Evolutionary conservation across 1,139 yeast genomes (phyloP).

Genomic region (Pichia sp.): DNA sequence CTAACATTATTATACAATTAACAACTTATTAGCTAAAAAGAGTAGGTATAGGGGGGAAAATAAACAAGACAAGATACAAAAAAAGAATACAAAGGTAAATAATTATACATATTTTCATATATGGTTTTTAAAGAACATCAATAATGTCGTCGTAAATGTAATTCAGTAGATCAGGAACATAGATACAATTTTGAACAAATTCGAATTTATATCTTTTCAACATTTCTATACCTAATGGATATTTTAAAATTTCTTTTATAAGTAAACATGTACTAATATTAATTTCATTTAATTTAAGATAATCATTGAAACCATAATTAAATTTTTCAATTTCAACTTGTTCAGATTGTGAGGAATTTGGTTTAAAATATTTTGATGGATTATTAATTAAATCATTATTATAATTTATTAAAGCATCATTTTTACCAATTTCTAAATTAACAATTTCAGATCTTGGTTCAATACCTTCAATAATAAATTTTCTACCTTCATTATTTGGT

Average conservation of each 20-base stretch:
- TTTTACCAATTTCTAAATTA: constrained; percentile 33
- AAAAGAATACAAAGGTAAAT: neutral
- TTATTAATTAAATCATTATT: constrained; percentile 5
- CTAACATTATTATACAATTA: no score
- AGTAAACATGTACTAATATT: constrained; percentile 33
- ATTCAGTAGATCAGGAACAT: constrained; percentile 32
- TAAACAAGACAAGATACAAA: neutral
- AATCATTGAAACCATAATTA: constrained; percentile 28
- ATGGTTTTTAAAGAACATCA: constrained; percentile 4
- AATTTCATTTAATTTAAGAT: constrained; percentile 31
- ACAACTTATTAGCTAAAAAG: no score
- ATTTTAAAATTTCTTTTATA: constrained; percentile 29
- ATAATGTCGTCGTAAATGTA: constrained; percentile 25
- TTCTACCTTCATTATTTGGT: constrained; percentile 48
- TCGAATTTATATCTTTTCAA: constrained; percentile 28
- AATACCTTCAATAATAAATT: constrained; percentile 88
- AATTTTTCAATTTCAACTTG: constrained; percentile 27
- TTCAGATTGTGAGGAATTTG: constrained; percentile 19
- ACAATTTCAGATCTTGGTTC: constrained; percentile 54
- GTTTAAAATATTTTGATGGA: constrained; percentile 11
- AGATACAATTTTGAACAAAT: constrained; percentile 28
- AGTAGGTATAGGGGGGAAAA: neutral
- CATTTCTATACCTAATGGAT: constrained; percentile 28
- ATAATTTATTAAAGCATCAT: constrained; percentile 23
- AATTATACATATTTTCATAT: no score